Evolutionary conservation across 768 basidiomycete species (phyloP), one percentile per base, ranked within the genome.

Genomic region (Suillus lakei): DNA sequence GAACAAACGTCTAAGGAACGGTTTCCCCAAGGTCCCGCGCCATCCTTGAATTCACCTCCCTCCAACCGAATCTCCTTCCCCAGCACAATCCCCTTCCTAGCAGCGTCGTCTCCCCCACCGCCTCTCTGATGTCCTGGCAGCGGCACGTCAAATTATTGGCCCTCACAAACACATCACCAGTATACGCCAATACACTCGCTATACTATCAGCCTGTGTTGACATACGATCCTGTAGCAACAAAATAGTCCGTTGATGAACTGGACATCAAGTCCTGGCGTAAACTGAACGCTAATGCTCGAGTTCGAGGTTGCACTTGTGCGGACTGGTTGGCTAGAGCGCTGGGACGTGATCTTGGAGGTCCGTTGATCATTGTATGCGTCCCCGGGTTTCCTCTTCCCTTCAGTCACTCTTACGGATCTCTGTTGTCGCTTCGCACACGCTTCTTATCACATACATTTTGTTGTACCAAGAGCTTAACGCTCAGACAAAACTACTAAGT

Each of bases 221-320:
- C 65, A 2, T 51, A 21, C 30, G 60, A 71, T 18, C 72, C 53
- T 36, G 54, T 44, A 44, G 63, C 62, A 10, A 74, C 70, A 51
- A 59, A 68, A 26, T 55, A 32, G 32, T 63, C n/a, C n/a, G 56
- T 66, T 43, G 62, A 64, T 23, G 66, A 59, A 23, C 70, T 77
- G 61, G 78, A 84, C 50, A 59, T 72, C 7, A 70, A 71, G 51
- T 78, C 70, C 41, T 86, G 83, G 85, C 78, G 85, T 62, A 81
- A 83, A 67, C n/a, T 77, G 83, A 60, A 74, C 81, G 65, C 75
- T 87, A n/a, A 70, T 82, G 66, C 62, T 84, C 36, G 77, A 76
- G 34, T 86, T 88, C 78, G 86, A 89, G 70, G 84, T 82, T 26
- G 84, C 79, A 0, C 76, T 89, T 43, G 72, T 88, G 18, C 73